Evolutionary conservation across 768 basidiomycete species (phyloP).

Genomic region (Phlebiopsis flavidoalba): DNA sequence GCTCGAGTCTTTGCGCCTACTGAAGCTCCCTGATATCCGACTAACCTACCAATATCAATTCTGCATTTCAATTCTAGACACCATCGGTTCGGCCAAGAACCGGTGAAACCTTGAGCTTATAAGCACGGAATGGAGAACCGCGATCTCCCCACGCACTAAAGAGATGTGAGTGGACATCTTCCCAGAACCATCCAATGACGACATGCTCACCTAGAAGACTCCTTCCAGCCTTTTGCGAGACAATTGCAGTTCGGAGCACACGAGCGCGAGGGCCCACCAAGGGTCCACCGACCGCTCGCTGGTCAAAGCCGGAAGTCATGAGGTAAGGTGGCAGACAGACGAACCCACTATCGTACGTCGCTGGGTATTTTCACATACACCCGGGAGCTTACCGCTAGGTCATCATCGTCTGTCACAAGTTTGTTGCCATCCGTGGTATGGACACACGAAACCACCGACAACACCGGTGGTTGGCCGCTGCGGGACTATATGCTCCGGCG

Average conservation of each 20-base stretch:
- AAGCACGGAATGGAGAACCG: not conserved
- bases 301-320: not conserved
- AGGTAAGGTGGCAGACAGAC: not conserved
- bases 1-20: no score
- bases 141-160: not conserved
- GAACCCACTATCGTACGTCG: not conserved
- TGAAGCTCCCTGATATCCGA: no score
- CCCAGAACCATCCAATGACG: not conserved
- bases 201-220: not conserved
- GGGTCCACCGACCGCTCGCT: not conserved
- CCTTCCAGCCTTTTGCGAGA: not conserved
- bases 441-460: no score
- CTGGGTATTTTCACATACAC: not conserved
- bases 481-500: not conserved
- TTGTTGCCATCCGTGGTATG: not conserved
- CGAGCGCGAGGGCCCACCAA: not conserved
- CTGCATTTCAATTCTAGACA: no score
- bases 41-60: no score
- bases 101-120: not conserved
- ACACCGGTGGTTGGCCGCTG: not conserved
- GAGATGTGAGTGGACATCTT: not conserved
- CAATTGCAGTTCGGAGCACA: not conserved
- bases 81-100: not conserved
- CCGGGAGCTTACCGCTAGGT: not conserved
- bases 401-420: not conserved